phyloP scores from a whole-genome alignment of 208 protist genomes.

The Crithidia thermophila region DNA sequence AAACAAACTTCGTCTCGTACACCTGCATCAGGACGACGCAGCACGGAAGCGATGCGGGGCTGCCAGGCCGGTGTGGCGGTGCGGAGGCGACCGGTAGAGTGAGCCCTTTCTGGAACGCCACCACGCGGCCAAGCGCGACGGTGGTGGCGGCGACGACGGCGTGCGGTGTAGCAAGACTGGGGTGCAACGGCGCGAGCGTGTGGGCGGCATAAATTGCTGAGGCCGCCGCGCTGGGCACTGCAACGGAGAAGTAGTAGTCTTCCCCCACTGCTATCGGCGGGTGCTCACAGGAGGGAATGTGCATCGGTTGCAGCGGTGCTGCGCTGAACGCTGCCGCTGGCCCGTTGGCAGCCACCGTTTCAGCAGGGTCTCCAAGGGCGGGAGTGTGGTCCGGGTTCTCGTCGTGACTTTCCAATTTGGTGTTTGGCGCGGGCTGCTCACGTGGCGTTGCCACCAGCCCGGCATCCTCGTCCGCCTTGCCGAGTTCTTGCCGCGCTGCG shows the following conservation, averaged over 20 bases:
- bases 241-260: conserved; percentile 67
- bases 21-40: conserved; percentile 45
- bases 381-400: too few relatives aligned
- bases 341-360: too few relatives aligned
- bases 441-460: too few relatives aligned
- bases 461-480: too few relatives aligned
- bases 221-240: neutral
- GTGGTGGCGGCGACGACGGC: conserved; percentile 4
- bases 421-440: too few relatives aligned
- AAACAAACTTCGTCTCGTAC: conserved; percentile 48
- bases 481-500: too few relatives aligned
- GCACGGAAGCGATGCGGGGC: neutral
- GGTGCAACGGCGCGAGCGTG: neutral
- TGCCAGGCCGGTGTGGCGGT: neutral
- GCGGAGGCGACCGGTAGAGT: neutral
- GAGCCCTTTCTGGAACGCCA: conserved; percentile 31
- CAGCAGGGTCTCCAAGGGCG: too few relatives aligned
- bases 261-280: conserved; percentile 46
- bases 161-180: neutral
- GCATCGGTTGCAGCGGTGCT: neutral
- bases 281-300: neutral
- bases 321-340: neutral
- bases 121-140: conserved; percentile 55
- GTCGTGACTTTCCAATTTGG: too few relatives aligned
- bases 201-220: neutral